Evolutionary conservation across 2,329 filamentous ascomycete species (phyloP).

Genomic region (Aspergillus bombycis): DNA sequence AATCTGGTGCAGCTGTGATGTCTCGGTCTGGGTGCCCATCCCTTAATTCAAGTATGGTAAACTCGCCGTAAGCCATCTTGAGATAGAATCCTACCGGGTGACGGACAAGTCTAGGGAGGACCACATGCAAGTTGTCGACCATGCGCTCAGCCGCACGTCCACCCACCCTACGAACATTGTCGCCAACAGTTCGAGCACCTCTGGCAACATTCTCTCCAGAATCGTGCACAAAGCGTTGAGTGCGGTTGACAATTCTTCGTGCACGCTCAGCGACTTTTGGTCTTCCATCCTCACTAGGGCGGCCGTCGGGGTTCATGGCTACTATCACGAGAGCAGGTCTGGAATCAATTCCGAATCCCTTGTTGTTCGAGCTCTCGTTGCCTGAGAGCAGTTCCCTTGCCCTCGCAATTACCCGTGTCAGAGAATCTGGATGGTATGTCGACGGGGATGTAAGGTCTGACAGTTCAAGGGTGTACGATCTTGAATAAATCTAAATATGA

Average conservation of each 20-base stretch:
- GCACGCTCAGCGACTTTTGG: too few relatives aligned
- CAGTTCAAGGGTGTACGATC: not conserved
- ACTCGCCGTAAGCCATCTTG: not conserved
- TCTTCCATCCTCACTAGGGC: too few relatives aligned
- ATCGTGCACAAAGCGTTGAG: too few relatives aligned
- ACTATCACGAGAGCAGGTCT: not conserved
- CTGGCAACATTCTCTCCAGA: too few relatives aligned
- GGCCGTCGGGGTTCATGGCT: too few relatives aligned
- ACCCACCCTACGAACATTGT: too few relatives aligned
- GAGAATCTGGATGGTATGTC: not conserved
- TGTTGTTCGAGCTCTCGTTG: not conserved
- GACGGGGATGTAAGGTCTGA: not conserved
- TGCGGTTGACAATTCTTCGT: too few relatives aligned
- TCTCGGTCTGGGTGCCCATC: accelerated
- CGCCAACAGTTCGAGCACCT: too few relatives aligned
- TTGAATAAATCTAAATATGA: not conserved
- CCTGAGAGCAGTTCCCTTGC: not conserved
- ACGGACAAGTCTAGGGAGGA: not conserved
- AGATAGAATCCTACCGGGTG: not conserved
- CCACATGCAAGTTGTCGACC: not conserved
- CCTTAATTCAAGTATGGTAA: not conserved
- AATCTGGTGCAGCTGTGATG: not conserved
- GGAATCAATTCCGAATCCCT: not conserved
- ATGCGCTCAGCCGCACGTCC: not conserved
- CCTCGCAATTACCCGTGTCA: accelerated